Conservation (phyloP, 805 yeast species). For the Ogataea naganishii region DNA sequence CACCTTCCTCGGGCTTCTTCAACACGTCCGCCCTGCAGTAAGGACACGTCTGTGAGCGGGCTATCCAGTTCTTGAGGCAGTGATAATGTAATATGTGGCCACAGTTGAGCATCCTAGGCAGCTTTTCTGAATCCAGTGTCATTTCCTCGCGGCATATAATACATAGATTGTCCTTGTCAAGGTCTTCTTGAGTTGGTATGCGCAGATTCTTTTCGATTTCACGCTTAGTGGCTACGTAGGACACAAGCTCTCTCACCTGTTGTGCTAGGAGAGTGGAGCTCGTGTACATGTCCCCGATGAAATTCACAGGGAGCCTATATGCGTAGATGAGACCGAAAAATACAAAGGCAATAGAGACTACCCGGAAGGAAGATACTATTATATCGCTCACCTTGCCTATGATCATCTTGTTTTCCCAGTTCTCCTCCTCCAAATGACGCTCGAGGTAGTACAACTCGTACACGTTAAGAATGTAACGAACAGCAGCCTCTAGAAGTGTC, state of each 20-base stretch:
- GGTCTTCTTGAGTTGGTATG: conserved; percentile 55
- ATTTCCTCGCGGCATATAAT: conserved; percentile 91
- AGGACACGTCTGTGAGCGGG: conserved; percentile 89
- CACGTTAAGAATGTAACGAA: conserved; percentile 41
- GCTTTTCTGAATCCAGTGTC: conserved; percentile 32
- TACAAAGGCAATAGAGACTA: conserved; percentile 34
- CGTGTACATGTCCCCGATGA: conserved; percentile 21
- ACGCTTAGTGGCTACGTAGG: conserved; percentile 37
- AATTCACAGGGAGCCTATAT: conserved; percentile 21
- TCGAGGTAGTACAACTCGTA: conserved; percentile 46
- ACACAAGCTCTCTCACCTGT: conserved; percentile 28
- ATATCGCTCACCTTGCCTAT: conserved; percentile 52
- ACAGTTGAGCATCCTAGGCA: conserved; percentile 74
- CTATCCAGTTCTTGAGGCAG: conserved; percentile 89
- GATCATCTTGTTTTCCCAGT: conserved; percentile 66
- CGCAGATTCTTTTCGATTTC: conserved; percentile 56
- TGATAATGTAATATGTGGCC: conserved; percentile 85
- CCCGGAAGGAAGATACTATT: conserved; percentile 38
- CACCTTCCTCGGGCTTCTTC: conserved; percentile 11
- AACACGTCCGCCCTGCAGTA: conserved; percentile 74
- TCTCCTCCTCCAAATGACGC: conserved; percentile 43
- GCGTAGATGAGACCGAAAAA: conserved; percentile 35
- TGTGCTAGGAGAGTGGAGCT: conserved; percentile 19
- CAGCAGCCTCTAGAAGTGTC: conserved; percentile 36
- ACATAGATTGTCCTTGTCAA: conserved; percentile 60